A percentile compares a stretch with the other conserved stretches of the same genome.
These are phyloP conservation scores for Butyriboletus loyo DNA, from an alignment of 768 basidiomycete genomes.

Conservation along the genomic window DNA sequence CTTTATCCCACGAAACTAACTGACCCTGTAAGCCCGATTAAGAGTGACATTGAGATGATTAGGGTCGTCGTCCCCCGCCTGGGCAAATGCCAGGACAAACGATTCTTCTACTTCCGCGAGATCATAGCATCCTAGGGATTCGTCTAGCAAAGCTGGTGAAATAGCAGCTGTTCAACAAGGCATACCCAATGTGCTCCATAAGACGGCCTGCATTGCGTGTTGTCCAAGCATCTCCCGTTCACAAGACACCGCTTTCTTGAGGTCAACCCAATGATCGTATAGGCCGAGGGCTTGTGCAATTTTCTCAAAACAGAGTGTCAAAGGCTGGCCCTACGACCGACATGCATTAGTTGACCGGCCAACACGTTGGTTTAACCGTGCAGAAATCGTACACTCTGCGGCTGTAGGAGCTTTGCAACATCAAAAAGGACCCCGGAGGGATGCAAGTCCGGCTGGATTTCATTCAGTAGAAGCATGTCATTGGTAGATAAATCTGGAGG, in stretches of 20 bases:
- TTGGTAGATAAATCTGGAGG: constrained; percentile 40
- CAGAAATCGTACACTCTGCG: constrained; percentile 48
- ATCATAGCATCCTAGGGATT: constrained; percentile 55
- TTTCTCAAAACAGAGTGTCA: constrained; percentile 66
- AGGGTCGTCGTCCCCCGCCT: constrained; percentile 54
- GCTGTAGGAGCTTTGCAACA: constrained; percentile 69
- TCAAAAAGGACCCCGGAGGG: constrained; percentile 77
- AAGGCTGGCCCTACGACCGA: constrained; percentile 58
- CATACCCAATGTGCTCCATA: constrained; percentile 71
- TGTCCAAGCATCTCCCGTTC: constrained; percentile 68
- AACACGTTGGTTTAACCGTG: neutral
- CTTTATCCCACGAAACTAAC: constrained; percentile 10
- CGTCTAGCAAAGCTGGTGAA: constrained; percentile 9
- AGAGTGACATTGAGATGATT: constrained; percentile 57
- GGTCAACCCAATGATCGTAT: constrained; percentile 70
- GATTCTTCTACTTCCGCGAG: constrained; percentile 67
- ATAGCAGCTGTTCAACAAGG: neutral
- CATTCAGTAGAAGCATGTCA: constrained; percentile 56
- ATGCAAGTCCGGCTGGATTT: constrained; percentile 72
- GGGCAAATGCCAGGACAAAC: constrained; percentile 65
- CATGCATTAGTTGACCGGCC: constrained; percentile 8
- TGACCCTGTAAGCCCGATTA: constrained; percentile 68
- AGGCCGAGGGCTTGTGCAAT: constrained; percentile 63
- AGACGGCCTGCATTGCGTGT: constrained; percentile 69
- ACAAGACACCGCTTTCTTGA: constrained; percentile 44